Evolutionary conservation across 2,329 filamentous ascomycete genomes (phyloP).

Genomic region (Clonostachys solani): DNA sequence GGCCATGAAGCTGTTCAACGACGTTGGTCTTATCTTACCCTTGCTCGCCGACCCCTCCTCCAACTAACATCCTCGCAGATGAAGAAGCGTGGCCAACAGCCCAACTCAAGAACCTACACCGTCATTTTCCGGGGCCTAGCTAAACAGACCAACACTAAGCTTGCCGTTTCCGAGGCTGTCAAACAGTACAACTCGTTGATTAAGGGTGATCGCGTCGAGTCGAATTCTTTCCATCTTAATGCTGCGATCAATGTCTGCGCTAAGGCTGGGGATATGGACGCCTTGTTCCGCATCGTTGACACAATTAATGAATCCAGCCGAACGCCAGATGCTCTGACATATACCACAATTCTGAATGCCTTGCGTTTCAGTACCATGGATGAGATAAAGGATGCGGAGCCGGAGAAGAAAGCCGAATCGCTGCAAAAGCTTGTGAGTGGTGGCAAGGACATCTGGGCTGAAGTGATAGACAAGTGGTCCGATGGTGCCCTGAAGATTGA

Average conservation of each 20-base stretch:
- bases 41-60: background rate
- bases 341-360: constrained; percentile 77
- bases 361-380: constrained; percentile 41
- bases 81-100: constrained; percentile 85
- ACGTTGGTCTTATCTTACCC: constrained; percentile 37
- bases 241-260: constrained; percentile 81
- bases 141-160: constrained; percentile 48
- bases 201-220: constrained; percentile 53
- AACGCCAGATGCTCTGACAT: constrained; percentile 67
- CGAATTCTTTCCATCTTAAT: constrained; percentile 81
- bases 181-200: constrained; percentile 75
- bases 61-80: constrained; percentile 50
- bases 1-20: constrained; percentile 84
- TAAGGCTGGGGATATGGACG: constrained; percentile 70
- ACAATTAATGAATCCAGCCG: constrained; percentile 62
- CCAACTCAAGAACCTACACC: constrained; percentile 80
- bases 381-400: constrained; percentile 20
- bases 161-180: constrained; percentile 64
- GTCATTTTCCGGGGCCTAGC: constrained; percentile 75
- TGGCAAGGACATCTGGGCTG: constrained; percentile 74
- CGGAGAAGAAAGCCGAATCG: constrained; percentile 17
- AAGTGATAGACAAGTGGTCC: constrained; percentile 73
- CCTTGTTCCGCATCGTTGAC: constrained; percentile 72
- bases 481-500: constrained; percentile 68
- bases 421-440: constrained; percentile 51